Evolutionary conservation across 2,329 filamentous ascomycete genomes (phyloP), one percentile per base, ranked within the genome.

Genomic region (Rugonectria rugulosa): DNA sequence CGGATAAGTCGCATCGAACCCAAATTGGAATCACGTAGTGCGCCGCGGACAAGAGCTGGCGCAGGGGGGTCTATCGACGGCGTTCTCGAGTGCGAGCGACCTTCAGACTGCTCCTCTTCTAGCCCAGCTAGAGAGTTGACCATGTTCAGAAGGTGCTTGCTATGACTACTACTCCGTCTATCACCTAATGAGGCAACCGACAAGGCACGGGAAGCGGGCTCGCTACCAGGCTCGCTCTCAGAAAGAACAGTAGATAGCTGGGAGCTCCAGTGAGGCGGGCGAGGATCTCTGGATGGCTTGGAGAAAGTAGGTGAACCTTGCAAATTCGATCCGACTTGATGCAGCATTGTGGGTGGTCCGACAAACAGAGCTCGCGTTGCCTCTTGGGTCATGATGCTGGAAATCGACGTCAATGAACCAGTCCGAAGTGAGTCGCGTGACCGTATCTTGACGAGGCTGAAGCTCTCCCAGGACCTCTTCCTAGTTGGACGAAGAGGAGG

Each of bases 161-260:
- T 84, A 67, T 82, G 78, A 55, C 74, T 79, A 62, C 78, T 79
- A 21, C 81, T 81, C 45, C 78, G 75, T 44, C 81, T 74, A 21
- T 77, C 79, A 29, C 72, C 68, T 17, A 69, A 70, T 20, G 78
- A 80, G 8, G 74, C 63, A 6, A 75, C 68, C 5, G 80, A 82
- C 46, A 78, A 75, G 9, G 80, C 76, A 11, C 79, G 78, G 19
- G 82, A 83, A 14, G 73, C 76, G 32, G 76, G 75, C 26, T 79
- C 74, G 66, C 80, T 85, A 29, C 72, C 77, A 37, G 72, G 77
- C 59, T 88, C 85, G 66, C 82, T 83, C 68, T 86, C 85, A 27
- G 85, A 88, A 70, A 81, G 75, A 57, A 88, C 85, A 38, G 85
- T 86, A 32, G 86, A 88, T 36, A 88, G 76, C 70, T 86, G 84